Percentiles rank a stretch among this genome's conserved stretches.
Evolutionary conservation across 352 stramenopile genomes (phyloP).

Genomic region (Phytopythium montanum): DNA sequence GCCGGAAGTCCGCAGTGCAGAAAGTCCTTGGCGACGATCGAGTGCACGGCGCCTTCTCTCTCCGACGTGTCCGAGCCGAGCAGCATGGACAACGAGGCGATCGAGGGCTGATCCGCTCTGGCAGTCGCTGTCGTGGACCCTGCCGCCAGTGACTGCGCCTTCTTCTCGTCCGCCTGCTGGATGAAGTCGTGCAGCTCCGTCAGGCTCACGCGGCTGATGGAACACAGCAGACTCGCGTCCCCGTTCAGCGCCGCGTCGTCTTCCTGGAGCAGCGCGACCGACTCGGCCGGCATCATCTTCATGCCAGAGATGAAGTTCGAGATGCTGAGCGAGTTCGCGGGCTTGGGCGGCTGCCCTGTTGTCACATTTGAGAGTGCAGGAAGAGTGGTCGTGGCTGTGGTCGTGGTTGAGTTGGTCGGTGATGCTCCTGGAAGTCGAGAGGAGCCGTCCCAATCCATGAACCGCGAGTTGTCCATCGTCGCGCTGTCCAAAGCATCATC

Average conservation of each 20-base stretch:
- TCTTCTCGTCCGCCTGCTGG: conserved; percentile 8
- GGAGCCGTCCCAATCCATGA: conserved; percentile 3
- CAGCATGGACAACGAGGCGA: conserved; percentile 26
- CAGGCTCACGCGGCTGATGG: conserved; percentile 51
- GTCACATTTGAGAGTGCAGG: neutral
- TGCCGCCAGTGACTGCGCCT: neutral
- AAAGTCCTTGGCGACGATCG: conserved; percentile 53
- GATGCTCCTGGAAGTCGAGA: neutral
- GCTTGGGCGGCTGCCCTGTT: neutral
- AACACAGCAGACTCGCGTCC: conserved; percentile 52
- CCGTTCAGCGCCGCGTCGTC: conserved; percentile 51
- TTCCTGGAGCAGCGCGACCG: conserved; percentile 52
- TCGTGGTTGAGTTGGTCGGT: neutral
- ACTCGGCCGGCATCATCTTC: conserved; percentile 43
- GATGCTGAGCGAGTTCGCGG: conserved; percentile 28
- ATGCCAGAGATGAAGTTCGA: conserved; percentile 49
- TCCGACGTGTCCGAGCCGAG: conserved; percentile 22
- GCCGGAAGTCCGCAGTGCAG: conserved; percentile 57
- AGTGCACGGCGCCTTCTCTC: conserved; percentile 19
- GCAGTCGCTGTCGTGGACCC: neutral
- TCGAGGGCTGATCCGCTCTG: neutral
- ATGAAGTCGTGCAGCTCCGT: conserved; percentile 23
- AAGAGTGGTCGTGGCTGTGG: neutral
- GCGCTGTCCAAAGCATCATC: neutral
- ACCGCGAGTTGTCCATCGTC: conserved; percentile 4